Percentiles rank a stretch among this genome's conserved stretches.
These are phyloP conservation scores for Phaseolus lunatus DNA, from an alignment of 306 rosid genomes.

Conservation along the genomic window DNA sequence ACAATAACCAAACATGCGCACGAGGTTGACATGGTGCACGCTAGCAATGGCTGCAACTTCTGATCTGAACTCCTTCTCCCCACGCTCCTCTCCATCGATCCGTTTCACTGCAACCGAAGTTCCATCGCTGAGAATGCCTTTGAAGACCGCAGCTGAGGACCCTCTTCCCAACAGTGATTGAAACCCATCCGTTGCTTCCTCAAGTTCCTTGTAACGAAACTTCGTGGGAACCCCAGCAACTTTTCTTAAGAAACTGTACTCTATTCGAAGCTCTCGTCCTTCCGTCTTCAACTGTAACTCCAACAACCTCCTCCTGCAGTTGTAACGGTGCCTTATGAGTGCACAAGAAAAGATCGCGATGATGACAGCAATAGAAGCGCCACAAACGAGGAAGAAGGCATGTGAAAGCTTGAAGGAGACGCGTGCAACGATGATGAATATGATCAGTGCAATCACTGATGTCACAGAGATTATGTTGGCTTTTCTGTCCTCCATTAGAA, in stretches of 20 bases:
- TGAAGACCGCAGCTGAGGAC: constrained; percentile 79
- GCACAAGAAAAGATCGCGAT: constrained; percentile 66
- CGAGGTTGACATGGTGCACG: constrained; percentile 84
- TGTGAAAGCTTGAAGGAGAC: constrained; percentile 53
- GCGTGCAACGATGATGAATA: constrained; percentile 62
- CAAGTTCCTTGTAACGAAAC: constrained; percentile 78
- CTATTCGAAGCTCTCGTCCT: constrained; percentile 86
- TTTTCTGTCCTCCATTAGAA: constrained; percentile 77
- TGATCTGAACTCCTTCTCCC: constrained; percentile 80
- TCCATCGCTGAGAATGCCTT: constrained; percentile 80
- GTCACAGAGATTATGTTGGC: constrained; percentile 55
- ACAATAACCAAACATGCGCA: constrained; percentile 77
- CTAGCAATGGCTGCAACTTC: constrained; percentile 95
- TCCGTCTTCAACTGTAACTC: constrained; percentile 64
- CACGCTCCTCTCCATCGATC: constrained; percentile 64
- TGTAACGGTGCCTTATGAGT: constrained; percentile 61
- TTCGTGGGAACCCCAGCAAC: constrained; percentile 88
- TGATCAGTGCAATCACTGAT: constrained; percentile 53
- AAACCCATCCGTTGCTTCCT: constrained; percentile 81
- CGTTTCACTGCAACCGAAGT: constrained; percentile 83
- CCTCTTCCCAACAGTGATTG: constrained; percentile 71
- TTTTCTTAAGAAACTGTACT: constrained; percentile 86
- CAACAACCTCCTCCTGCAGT: constrained; percentile 52
- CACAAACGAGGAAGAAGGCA: constrained; percentile 77
- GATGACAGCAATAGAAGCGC: constrained; percentile 64